Base-by-base conservation (phyloP, 2,329 filamentous ascomycete species). In the Trichophyton simii region DNA sequence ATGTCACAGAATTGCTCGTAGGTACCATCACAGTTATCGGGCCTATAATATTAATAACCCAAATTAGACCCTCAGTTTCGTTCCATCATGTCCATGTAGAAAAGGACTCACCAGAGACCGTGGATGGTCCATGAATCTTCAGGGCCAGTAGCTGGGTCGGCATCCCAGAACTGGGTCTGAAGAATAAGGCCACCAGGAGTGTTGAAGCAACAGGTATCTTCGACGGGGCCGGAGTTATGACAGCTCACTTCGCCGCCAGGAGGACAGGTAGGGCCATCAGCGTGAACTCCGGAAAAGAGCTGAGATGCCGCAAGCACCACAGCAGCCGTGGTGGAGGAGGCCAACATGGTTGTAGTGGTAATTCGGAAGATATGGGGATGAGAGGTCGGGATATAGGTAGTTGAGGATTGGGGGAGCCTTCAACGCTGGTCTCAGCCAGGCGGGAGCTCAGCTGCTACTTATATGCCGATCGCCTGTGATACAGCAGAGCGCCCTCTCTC, bases 91-190 rank as follows among this genome's bases (percentile, higher is more conserved):
- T 3, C 13, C 62, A 62, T 62, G 3, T n/a, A 59, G 22, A 31
- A 50, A 18, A 57, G 44, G 11, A 63, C 73, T 44, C 70, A 80
- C 79, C 80, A 81, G 7, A 83, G 72, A 6, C 81, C 81, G 65
- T 84, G 82, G 11, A 84, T 75, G 0, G 82, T 83, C 82, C 82
- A 84, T 15, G 78, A 79, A 65, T 83, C 76, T 3, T 71, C 70
- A 0, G 82, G 82, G 0, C 82, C 82, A 0, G 78, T 80, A 0
- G 77, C 71, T 1, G 82, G 82, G 58, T 78, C 67, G 0, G 78
- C 79, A 66, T 84, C 82, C 82, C 82, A 85, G 70, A 84, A 84
- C 63, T 84, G 82, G 8, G 82, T 84, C 70, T 78, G 77, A 13
- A 84, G 73, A 34, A 85, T 70, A 57, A 81, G 76, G 22, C 82